Conservation (phyloP, 225 moss, liverwort and hornwort species). For the Physcomitrium patens region DNA sequence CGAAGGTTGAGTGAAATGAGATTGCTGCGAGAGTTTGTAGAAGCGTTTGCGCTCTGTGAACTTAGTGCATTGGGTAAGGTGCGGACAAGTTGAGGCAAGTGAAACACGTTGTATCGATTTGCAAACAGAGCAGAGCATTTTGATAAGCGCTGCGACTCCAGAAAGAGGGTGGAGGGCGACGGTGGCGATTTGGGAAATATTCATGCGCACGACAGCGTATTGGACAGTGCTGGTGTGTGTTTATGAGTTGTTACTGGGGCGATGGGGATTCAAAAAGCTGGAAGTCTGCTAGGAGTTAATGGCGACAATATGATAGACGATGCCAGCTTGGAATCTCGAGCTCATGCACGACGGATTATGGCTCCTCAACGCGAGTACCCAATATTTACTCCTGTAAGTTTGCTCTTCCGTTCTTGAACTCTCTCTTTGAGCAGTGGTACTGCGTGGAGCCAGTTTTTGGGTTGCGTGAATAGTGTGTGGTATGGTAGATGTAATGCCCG, state of each 20-base stretch:
- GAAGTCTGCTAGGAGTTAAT: conserved; percentile 24
- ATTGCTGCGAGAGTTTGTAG: no score
- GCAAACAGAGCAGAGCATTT: no score
- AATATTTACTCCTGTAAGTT: conserved; percentile 37
- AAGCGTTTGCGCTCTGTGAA: no score
- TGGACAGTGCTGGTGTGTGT: not conserved
- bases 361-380: conserved; percentile 34
- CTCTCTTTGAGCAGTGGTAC: no score
- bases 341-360: conserved; percentile 22
- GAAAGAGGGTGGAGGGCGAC: not conserved
- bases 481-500: no score
- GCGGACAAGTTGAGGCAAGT: no score
- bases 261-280: conserved; percentile 21
- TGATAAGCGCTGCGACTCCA: no score
- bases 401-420: not conserved
- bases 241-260: not conserved
- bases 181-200: not conserved
- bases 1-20: not conserved
- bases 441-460: no score
- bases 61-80: no score
- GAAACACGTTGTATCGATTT: no score
- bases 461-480: no score
- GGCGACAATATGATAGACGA: conserved; percentile 13
- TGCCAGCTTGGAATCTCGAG: conserved; percentile 17
- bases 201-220: conserved; percentile 5